Evolutionary conservation across 2,329 filamentous ascomycete species (phyloP).

Genomic region (Trichophaea hybrida): DNA sequence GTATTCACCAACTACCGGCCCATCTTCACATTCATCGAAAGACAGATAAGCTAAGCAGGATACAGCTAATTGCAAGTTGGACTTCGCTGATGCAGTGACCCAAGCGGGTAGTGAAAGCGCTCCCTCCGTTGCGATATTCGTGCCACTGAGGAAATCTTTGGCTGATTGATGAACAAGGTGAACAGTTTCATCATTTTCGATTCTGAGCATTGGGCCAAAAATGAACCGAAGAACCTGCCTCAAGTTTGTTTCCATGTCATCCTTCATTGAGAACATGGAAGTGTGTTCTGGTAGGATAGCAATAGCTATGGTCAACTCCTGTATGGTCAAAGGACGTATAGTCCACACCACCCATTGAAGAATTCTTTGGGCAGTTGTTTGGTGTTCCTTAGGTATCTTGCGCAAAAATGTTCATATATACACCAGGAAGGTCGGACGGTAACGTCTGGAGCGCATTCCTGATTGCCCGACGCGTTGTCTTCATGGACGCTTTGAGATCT

Average conservation of each 20-base stretch:
- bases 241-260: slow-evolving; percentile 19
- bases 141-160: slow-evolving; percentile 18
- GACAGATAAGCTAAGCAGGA: slow-evolving; percentile 1
- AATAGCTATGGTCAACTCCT: slow-evolving; percentile 21
- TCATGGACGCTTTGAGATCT: slow-evolving; percentile 1
- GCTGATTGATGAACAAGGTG: slow-evolving; percentile 26
- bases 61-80: neutral
- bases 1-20: neutral
- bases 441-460: neutral
- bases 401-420: slow-evolving; percentile 9
- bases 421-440: neutral
- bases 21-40: neutral
- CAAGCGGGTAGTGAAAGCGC: neutral
- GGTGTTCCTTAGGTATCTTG: slow-evolving; percentile 1
- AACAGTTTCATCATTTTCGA: slow-evolving; percentile 20
- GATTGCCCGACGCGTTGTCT: neutral
- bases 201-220: slow-evolving; percentile 19
- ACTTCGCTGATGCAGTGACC: neutral
- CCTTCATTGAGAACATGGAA: slow-evolving; percentile 15
- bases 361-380: slow-evolving; percentile 15
- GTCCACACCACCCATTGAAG: slow-evolving; percentile 19
- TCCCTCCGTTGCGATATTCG: neutral
- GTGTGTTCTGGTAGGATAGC: slow-evolving; percentile 7
- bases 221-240: slow-evolving; percentile 18
- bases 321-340: slow-evolving; percentile 16